A percentile compares a stretch with the other conserved stretches of the same genome.
These are phyloP conservation scores for Solanum hybrid DNA, from an alignment of 305 asterid species.

Conservation along the genomic window DNA sequence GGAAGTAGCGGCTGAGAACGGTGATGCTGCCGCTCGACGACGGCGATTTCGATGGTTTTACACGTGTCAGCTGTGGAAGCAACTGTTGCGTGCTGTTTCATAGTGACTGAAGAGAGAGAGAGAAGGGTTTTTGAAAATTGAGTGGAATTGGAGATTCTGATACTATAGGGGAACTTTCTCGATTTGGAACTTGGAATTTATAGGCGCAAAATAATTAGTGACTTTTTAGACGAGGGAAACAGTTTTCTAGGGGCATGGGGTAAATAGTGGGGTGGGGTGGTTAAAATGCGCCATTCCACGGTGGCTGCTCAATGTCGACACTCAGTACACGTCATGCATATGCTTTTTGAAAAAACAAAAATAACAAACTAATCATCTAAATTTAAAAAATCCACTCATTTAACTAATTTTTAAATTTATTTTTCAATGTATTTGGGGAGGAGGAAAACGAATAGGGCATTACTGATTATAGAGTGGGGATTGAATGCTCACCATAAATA, in stretches of 20 bases:
- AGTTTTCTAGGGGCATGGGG: neutral
- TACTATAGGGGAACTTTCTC: neutral
- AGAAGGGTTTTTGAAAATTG: neutral
- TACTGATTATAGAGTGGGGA: neutral
- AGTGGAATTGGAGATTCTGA: neutral
- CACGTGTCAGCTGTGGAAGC: conserved; percentile 2
- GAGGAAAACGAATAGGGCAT: neutral
- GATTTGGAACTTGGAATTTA: neutral
- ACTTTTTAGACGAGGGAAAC: neutral
- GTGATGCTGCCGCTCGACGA: neutral
- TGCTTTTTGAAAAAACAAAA: neutral
- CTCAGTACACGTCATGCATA: neutral
- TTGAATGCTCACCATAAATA: too few species aligned
- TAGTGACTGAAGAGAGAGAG: neutral
- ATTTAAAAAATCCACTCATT: neutral
- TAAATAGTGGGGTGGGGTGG: neutral
- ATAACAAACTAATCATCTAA: neutral
- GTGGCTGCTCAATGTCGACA: neutral
- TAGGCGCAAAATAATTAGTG: neutral
- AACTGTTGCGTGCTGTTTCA: neutral
- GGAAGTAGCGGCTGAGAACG: neutral
- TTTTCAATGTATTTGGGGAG: neutral
- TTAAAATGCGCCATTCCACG: neutral
- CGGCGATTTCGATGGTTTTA: neutral
- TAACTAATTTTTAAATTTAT: neutral